Evolutionary conservation across 1,284 basidiomycete genomes (phyloP).

Genomic region (Ustilago hordei): DNA sequence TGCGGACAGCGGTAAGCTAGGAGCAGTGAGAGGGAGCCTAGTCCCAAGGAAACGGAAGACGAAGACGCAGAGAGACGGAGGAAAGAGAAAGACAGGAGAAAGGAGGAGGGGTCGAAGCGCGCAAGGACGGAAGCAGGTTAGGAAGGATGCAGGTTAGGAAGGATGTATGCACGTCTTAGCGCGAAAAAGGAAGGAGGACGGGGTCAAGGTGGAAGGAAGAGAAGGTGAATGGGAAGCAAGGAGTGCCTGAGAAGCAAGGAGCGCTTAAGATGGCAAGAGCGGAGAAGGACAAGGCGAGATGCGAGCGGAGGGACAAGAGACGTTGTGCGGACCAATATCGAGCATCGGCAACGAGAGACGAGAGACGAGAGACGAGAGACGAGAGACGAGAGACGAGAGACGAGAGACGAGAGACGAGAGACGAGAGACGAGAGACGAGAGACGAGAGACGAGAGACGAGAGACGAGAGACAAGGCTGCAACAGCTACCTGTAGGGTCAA

Average conservation of each 20-base stretch:
- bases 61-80: not conserved
- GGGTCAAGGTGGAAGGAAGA: constrained; percentile 3
- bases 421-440: not conserved
- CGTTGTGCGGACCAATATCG: not conserved
- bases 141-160: constrained; percentile 13
- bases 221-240: not conserved
- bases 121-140: not conserved
- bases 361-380: not conserved
- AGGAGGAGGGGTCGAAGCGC: not conserved
- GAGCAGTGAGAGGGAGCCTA: not conserved
- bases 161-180: not conserved
- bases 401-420: not conserved
- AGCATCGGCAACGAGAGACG: not conserved
- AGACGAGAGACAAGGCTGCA: not conserved
- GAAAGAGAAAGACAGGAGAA: not conserved
- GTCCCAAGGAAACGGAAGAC: not conserved
- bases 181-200: constrained; percentile 2
- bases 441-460: constrained; percentile 1
- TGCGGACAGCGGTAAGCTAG: constrained; percentile 1
- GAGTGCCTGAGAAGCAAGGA: not conserved
- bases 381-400: not conserved
- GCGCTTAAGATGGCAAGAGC: not conserved
- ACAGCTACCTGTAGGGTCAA: not conserved
- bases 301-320: constrained; percentile 6
- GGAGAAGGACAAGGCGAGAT: constrained; percentile 1